These are phyloP conservation scores for Stachybotrys chlorohalonatus DNA, from an alignment of 2,329 filamentous ascomycete genomes.

Conservation along the genomic window DNA sequence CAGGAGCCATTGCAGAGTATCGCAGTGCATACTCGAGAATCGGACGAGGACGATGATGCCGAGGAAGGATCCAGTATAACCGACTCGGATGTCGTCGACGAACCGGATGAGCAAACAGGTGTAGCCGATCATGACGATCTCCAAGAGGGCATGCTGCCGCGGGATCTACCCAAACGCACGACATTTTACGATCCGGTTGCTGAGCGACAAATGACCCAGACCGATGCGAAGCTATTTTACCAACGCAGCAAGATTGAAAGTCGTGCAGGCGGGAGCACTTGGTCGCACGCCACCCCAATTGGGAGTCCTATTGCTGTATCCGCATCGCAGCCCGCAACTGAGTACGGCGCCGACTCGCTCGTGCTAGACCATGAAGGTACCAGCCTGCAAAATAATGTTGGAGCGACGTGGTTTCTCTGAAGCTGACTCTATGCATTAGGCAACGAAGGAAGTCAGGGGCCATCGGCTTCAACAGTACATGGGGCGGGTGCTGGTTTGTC, in stretches of 20 bases:
- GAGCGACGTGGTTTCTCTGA: not conserved
- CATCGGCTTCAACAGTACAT: conserved; percentile 4
- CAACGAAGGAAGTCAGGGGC: not conserved
- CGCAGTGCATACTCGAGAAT: conserved; percentile 16
- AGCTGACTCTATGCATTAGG: not conserved
- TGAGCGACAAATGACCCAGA: conserved; percentile 89
- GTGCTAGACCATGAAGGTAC: conserved; percentile 18
- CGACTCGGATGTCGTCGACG: conserved; percentile 11
- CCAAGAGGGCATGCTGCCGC: conserved; percentile 48
- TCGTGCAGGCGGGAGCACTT: conserved; percentile 26
- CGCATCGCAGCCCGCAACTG: conserved; percentile 22
- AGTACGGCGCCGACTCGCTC: conserved; percentile 26
- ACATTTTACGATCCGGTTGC: conserved; percentile 90
- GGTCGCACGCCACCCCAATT: conserved; percentile 33
- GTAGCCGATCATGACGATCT: conserved; percentile 20
- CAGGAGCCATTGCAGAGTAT: conserved; percentile 1
- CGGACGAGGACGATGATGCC: conserved; percentile 18
- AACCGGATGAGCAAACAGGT: conserved; percentile 9
- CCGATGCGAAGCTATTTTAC: conserved; percentile 93
- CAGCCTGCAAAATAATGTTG: conserved; percentile 1
- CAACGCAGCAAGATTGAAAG: conserved; percentile 69
- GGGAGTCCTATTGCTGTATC: conserved; percentile 35
- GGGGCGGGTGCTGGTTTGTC: conserved; percentile 1
- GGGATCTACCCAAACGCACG: conserved; percentile 59
- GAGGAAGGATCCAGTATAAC: conserved; percentile 12